Base-by-base conservation (phyloP, 441 rosid genomes). In the Flueggea neowawraea region DNA sequence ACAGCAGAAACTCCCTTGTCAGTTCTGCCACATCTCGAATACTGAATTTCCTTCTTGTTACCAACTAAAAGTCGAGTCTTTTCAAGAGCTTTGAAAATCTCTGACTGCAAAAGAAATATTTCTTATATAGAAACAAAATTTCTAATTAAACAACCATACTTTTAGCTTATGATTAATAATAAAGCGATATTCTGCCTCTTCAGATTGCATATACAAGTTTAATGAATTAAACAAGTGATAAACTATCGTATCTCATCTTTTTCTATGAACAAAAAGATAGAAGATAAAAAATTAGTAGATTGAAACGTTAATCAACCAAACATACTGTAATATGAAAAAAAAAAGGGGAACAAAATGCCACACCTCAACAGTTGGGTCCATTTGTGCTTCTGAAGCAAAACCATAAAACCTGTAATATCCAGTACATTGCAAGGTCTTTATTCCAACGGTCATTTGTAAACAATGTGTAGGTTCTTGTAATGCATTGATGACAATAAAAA, bases 21-120 rank as follows among this genome's bases (percentile, higher is more conserved):
- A 15, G 97, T 94, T 76, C 97, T 87, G 62, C 96, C 97, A 52
- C 98, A 94, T 75, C 98, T 82, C n/a, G 96, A 94, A 78, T 94
- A 90, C 57, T 65, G 81, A 61, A 78, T 76, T 48, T 84, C 84
- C 80, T 87, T 89, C 84, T 65, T 90, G 73, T 87, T 84, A 61
- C 93, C 89, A 78, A 84, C 77, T 60, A 86, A 78, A 65, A 94
- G 98, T 66, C 82, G 78, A 56, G 91, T 94, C 78, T 83, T 80
- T 71, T 78, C 84, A 36, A 89, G 76, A 59, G 92, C 96, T 74
- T 83, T 74, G 48, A 86, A 86, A 76, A 88, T 61, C 72, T 86
- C 96, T 31, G 92, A 86, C 92, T 88, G 78, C 69, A 65, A 32
- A 33, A 65, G 47, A 47, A 63, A 33, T 52, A 39, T 22, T 12